Percentiles rank a stretch among this genome's conserved stretches.
These are phyloP conservation scores for Vigna trinervia DNA, from an alignment of 306 rosid genomes.

Conservation along the genomic window DNA sequence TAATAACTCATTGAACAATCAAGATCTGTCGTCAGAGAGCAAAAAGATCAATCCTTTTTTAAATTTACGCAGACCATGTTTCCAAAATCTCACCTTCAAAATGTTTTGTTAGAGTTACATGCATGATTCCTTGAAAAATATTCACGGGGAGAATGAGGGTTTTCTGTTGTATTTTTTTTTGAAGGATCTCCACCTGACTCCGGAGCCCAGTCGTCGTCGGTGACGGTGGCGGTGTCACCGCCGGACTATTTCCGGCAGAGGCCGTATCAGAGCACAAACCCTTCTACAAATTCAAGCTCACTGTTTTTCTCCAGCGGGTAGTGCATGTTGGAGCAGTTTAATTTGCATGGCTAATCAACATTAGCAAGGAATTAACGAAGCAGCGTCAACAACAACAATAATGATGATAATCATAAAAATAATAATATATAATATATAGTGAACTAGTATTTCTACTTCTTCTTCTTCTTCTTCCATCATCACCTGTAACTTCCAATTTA, in stretches of 20 bases:
- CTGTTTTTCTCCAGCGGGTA: slow-evolving; percentile 78
- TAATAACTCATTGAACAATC: not conserved
- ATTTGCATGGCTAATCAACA: slow-evolving; percentile 49
- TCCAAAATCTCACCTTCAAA: not conserved
- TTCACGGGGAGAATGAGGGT: not conserved
- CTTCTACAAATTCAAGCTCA: slow-evolving; percentile 70
- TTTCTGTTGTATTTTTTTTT: not conserved
- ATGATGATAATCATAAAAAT: not conserved
- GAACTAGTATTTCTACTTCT: slow-evolving; percentile 1
- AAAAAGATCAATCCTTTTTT: not conserved
- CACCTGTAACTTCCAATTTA: slow-evolving; percentile 39
- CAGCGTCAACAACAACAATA: slow-evolving; percentile 42
- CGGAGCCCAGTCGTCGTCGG: slow-evolving; percentile 72
- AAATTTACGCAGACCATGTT: too few species aligned
- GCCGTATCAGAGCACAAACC: slow-evolving; percentile 58
- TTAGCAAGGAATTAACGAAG: slow-evolving; percentile 44
- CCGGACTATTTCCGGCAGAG: slow-evolving; percentile 78
- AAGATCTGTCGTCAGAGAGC: not conserved
- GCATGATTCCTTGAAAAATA: not conserved
- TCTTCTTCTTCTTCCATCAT: not conserved
- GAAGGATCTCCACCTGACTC: slow-evolving; percentile 78
- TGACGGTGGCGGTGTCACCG: slow-evolving; percentile 87
- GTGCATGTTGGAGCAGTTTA: slow-evolving; percentile 47
- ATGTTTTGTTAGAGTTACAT: not conserved
- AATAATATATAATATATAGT: slow-evolving; percentile 10